Evolutionary conservation across 768 basidiomycete genomes (phyloP).

Genomic region (Kwoniella pini): DNA sequence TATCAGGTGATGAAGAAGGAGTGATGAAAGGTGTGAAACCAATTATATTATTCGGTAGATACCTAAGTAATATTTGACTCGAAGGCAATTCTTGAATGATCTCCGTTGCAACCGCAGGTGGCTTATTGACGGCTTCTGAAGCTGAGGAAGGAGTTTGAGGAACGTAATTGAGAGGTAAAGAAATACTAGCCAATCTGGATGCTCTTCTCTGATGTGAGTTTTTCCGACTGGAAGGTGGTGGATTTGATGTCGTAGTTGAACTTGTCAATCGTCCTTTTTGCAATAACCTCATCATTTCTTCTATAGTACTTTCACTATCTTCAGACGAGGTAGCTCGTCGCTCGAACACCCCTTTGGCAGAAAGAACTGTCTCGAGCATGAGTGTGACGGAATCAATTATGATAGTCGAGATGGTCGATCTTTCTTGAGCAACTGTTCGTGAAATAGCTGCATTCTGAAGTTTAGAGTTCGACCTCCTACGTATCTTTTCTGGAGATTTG

Average conservation of each 20-base stretch:
- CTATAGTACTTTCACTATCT: slow-evolving; percentile 29
- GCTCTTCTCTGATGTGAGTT: slow-evolving; percentile 43
- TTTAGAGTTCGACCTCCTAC: slow-evolving; percentile 24
- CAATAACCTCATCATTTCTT: slow-evolving; percentile 44
- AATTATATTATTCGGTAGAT: slow-evolving; percentile 70
- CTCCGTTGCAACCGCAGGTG: slow-evolving; percentile 68
- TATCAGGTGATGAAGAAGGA: slow-evolving; percentile 62
- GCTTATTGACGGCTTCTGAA: slow-evolving; percentile 45
- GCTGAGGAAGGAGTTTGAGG: neutral
- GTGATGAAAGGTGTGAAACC: slow-evolving; percentile 86
- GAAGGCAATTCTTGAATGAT: slow-evolving; percentile 75
- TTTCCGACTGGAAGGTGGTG: neutral
- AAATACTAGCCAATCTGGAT: slow-evolving; percentile 55
- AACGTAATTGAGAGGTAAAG: slow-evolving; percentile 37
- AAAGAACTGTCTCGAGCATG: slow-evolving; percentile 33
- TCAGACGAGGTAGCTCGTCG: neutral
- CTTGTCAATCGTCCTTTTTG: slow-evolving; percentile 35
- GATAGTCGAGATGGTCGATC: slow-evolving; percentile 21
- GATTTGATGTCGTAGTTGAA: slow-evolving; percentile 2
- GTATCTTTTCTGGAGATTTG: slow-evolving; percentile 1
- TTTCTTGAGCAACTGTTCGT: slow-evolving; percentile 22
- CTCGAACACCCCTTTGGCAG: slow-evolving; percentile 33
- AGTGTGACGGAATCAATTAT: slow-evolving; percentile 33
- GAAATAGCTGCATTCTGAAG: slow-evolving; percentile 19
- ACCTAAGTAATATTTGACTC: slow-evolving; percentile 70